Evolutionary conservation across 2,329 filamentous ascomycete species (phyloP).

Genomic region (Fusarium odoratissimum): DNA sequence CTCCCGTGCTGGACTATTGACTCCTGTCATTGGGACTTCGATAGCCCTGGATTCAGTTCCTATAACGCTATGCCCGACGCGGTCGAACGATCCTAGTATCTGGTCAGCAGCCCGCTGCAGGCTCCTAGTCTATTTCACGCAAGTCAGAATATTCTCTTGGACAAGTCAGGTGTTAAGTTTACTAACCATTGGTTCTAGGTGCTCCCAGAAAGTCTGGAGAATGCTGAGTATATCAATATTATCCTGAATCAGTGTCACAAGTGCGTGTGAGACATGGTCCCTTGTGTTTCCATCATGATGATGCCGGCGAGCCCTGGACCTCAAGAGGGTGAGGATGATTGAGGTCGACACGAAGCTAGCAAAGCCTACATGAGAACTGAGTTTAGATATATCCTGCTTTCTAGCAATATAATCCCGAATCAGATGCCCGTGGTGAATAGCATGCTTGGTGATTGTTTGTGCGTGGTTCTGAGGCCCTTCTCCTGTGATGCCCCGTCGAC

Average conservation of each 20-base stretch:
- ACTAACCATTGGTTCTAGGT: not conserved
- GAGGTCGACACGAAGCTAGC: not conserved
- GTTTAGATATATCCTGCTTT: not conserved
- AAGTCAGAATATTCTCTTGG: not conserved
- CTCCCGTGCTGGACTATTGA: not conserved
- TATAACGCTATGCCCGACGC: accelerated
- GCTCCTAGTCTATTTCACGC: accelerated
- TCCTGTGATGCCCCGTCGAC: accelerated
- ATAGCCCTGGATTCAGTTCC: not conserved
- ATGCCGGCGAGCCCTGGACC: not conserved
- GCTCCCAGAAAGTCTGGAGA: not conserved
- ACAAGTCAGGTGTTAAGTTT: accelerated
- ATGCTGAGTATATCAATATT: not conserved
- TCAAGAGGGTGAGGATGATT: not conserved
- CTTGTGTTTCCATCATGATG: not conserved
- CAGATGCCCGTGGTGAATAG: not conserved
- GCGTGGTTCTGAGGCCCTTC: not conserved
- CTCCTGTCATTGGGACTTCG: not conserved
- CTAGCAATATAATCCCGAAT: not conserved
- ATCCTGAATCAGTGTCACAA: not conserved
- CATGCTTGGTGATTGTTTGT: not conserved
- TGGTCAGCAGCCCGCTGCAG: not conserved
- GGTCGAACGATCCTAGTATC: not conserved
- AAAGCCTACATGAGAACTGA: not conserved
- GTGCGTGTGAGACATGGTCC: not conserved